Evolutionary conservation across 768 basidiomycete genomes (phyloP).

Genomic region (Phylloporus sp.): DNA sequence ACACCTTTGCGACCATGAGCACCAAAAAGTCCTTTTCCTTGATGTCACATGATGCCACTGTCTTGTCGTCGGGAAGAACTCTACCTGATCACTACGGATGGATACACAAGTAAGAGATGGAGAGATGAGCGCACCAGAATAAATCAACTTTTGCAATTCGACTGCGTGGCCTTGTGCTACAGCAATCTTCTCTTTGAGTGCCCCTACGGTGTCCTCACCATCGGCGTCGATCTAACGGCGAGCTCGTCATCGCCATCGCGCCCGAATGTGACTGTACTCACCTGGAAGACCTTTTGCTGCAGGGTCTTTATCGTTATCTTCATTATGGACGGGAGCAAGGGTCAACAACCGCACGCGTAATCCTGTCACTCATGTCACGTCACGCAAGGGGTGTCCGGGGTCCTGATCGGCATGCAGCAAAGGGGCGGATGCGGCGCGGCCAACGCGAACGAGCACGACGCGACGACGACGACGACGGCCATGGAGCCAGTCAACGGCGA

Average conservation of each 20-base stretch:
- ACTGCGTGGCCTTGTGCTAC: slow-evolving; percentile 70
- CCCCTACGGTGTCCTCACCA: slow-evolving; percentile 64
- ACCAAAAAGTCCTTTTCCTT: slow-evolving; percentile 99
- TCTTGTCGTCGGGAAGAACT: slow-evolving; percentile 85
- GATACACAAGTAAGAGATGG: slow-evolving; percentile 5
- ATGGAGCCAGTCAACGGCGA: slow-evolving; percentile 66
- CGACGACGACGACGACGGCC: slow-evolving; percentile 12
- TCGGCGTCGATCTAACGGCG: slow-evolving; percentile 69
- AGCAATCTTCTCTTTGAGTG: slow-evolving; percentile 81
- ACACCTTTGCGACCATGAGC: slow-evolving; percentile 97
- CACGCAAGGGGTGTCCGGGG: slow-evolving; percentile 21
- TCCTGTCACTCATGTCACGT: slow-evolving; percentile 22
- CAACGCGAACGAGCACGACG: slow-evolving; percentile 2
- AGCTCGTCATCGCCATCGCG: not conserved
- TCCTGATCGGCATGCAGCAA: slow-evolving; percentile 16
- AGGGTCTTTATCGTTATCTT: slow-evolving; percentile 95
- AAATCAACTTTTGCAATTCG: slow-evolving; percentile 88
- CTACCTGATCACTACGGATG: slow-evolving; percentile 56
- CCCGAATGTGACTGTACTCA: slow-evolving; percentile 26
- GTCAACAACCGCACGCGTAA: slow-evolving; percentile 13
- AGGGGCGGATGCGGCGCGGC: slow-evolving; percentile 20
- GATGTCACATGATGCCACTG: slow-evolving; percentile 82
- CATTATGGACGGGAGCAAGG: slow-evolving; percentile 46
- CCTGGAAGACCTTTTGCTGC: slow-evolving; percentile 87
- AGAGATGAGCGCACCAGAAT: slow-evolving; percentile 60